Base-by-base conservation (phyloP, 345 rosid species). In the Jatropha curcas region DNA sequence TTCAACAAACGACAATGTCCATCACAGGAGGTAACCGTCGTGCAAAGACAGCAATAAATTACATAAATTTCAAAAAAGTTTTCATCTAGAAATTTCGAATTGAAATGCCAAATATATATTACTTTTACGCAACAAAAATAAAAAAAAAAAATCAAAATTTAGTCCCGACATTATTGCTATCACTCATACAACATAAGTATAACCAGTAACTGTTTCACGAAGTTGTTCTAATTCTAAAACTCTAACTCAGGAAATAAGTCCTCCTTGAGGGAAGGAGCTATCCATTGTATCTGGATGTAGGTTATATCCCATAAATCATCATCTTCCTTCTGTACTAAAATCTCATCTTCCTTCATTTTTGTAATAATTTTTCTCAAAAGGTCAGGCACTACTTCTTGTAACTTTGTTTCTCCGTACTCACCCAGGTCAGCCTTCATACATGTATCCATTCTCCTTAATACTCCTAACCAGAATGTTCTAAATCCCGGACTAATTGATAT, bases 251-350 rank as follows among this genome's bases (percentile, higher is more conserved):
- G 96, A 82, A 92, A 90, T 60, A 88, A 70, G 65, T 88, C 97
- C 22, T 91, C 91, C 67, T 94, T 92, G n/a, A 95, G 87, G 2
- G 89, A 65, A 51, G 97, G 98, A 71, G 98, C 92, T 75, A 91
- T 92, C 98, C 99, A 91, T 53, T 95, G 99, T 60, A 92, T 95
- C 77, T 95, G 99, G 71, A 92, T 88, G 35, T 87, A 86, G 6
- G 99, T 89, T 51, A 89, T 86, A 56, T 91, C 98, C 92, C 92
- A 91, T 3, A 91, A 84, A 77, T 91, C 97, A 27, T 89, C 91
- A 1, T 76, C 97, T n/a, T 90, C 93, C 20, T 71, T 84, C 9
- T 53, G 87, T 39, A 80, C 89, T 67, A 93, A 81, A 56, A 92
- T 88, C 73, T 83, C 90, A 16, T 72, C 80, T 70, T 90, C 90